phyloP scores from a whole-genome alignment of 2,329 filamentous ascomycete species.

The Paracorniculantispora psalliotae region DNA sequence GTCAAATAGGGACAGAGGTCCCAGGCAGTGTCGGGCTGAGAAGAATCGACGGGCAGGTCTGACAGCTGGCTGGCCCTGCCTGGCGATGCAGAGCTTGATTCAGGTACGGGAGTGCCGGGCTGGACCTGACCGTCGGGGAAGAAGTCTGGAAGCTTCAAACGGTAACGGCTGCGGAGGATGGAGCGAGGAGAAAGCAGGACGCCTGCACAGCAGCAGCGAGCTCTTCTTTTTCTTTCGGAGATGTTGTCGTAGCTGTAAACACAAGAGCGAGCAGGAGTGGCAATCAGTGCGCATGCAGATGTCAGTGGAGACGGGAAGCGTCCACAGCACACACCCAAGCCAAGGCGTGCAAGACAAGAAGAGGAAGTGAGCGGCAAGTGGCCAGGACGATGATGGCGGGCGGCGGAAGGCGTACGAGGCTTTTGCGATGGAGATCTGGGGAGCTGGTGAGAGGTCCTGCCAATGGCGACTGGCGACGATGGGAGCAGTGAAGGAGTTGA shows the following conservation, averaged over 20 bases:
- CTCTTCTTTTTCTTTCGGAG: not conserved
- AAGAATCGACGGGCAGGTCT: slow-evolving; percentile 5
- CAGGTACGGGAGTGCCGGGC: not conserved
- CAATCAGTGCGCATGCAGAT: slow-evolving; percentile 2
- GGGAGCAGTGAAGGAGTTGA: slow-evolving; percentile 9
- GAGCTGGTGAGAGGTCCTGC: not conserved
- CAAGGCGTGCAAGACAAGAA: not conserved
- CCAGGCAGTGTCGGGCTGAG: not conserved
- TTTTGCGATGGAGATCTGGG: not conserved
- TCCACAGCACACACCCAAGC: not conserved
- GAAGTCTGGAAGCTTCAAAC: not conserved
- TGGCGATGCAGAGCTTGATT: slow-evolving; percentile 1
- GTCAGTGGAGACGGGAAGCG: slow-evolving; percentile 2
- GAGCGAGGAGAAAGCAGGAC: not conserved
- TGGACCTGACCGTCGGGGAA: not conserved
- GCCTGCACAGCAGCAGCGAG: not conserved
- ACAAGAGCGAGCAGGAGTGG: slow-evolving; percentile 6
- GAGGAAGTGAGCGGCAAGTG: slow-evolving; percentile 1
- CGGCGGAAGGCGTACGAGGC: not conserved
- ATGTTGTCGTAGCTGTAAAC: not conserved
- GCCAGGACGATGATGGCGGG: slow-evolving; percentile 3
- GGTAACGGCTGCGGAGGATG: not conserved
- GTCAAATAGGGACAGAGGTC: not conserved
- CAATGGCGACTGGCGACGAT: not conserved
- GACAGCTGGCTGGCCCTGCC: slow-evolving; percentile 4